These are phyloP conservation scores for Echites panduratus DNA, from an alignment of 257 asterid species.

Conservation along the genomic window DNA sequence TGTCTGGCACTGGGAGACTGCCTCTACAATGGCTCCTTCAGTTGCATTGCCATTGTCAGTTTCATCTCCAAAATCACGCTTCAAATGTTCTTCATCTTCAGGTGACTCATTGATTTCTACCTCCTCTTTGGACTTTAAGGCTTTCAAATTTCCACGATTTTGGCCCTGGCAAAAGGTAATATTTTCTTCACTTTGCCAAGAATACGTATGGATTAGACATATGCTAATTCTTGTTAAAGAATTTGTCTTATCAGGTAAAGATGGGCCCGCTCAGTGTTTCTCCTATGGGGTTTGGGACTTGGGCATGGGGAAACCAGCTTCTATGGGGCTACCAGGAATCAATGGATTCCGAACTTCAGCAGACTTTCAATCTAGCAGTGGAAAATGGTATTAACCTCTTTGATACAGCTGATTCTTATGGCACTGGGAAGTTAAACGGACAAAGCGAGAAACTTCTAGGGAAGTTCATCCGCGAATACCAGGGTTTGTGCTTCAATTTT, in stretches of 20 bases:
- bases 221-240: slow-evolving; percentile 6
- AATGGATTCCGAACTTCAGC: slow-evolving; percentile 86
- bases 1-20: not conserved
- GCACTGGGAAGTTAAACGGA: slow-evolving; percentile 81
- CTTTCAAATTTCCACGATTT: slow-evolving; percentile 66
- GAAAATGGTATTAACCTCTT: slow-evolving; percentile 74
- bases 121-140: slow-evolving; percentile 33
- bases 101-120: slow-evolving; percentile 31
- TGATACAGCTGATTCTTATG: slow-evolving; percentile 97
- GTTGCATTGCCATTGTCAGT: slow-evolving; percentile 17
- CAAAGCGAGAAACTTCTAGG: slow-evolving; percentile 96
- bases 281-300: slow-evolving; percentile 98
- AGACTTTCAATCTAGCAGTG: slow-evolving; percentile 70
- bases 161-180: slow-evolving; percentile 96
- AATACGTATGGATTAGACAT: not conserved
- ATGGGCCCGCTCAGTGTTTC: slow-evolving; percentile 75
- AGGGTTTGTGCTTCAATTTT: slow-evolving; percentile 24
- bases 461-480: slow-evolving; percentile 56
- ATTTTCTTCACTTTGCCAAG: not conserved
- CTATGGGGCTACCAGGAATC: slow-evolving; percentile 94
- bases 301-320: slow-evolving; percentile 99
- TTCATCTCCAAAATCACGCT: slow-evolving; percentile 26
- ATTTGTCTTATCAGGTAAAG: slow-evolving; percentile 46
- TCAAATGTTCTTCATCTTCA: slow-evolving; percentile 39
- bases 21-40: slow-evolving; percentile 46